phyloP scores from a whole-genome alignment of 1,139 yeast species.

The Zygoascus meyerae region DNA sequence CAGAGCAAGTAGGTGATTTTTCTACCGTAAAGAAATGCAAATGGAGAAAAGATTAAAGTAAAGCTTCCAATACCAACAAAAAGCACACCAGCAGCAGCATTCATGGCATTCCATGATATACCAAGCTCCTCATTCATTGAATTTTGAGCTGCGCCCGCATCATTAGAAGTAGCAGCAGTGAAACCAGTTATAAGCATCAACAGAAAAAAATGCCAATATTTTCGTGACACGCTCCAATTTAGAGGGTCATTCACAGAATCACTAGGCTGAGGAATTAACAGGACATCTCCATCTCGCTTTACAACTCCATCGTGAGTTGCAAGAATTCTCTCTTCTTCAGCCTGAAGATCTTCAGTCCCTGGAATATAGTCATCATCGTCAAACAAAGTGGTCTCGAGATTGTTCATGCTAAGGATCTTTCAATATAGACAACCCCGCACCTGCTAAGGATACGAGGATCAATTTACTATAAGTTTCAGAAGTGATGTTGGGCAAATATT shows the following conservation, averaged over 20 bases:
- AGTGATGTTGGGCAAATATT: too few species aligned
- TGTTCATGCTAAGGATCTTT: too few species aligned
- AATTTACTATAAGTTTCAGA: too few species aligned
- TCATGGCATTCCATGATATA: constrained; percentile 67
- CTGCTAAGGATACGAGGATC: constrained; percentile 1
- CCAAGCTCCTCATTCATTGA: constrained; percentile 58
- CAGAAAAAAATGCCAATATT: constrained; percentile 53
- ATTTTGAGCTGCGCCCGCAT: constrained; percentile 77
- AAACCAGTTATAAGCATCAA: constrained; percentile 67
- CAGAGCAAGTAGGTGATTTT: constrained; percentile 65
- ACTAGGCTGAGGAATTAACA: constrained; percentile 54
- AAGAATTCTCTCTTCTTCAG: constrained; percentile 15
- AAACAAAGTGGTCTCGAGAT: not conserved
- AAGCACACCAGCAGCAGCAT: constrained; percentile 79
- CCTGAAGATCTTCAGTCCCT: constrained; percentile 18
- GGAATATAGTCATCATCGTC: constrained; percentile 18
- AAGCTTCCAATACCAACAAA: constrained; percentile 72
- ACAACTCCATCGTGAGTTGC: constrained; percentile 10
- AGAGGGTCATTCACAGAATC: constrained; percentile 55
- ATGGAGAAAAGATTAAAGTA: constrained; percentile 66
- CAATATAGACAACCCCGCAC: not conserved
- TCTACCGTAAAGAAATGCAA: constrained; percentile 70
- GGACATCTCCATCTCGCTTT: constrained; percentile 31
- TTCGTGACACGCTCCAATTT: constrained; percentile 49
- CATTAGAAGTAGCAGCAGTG: constrained; percentile 80